A percentile compares a stretch with the other conserved stretches of the same genome.
These are phyloP conservation scores for Capsella bursapastoris DNA, from an alignment of 345 rosid genomes.

Conservation along the genomic window DNA sequence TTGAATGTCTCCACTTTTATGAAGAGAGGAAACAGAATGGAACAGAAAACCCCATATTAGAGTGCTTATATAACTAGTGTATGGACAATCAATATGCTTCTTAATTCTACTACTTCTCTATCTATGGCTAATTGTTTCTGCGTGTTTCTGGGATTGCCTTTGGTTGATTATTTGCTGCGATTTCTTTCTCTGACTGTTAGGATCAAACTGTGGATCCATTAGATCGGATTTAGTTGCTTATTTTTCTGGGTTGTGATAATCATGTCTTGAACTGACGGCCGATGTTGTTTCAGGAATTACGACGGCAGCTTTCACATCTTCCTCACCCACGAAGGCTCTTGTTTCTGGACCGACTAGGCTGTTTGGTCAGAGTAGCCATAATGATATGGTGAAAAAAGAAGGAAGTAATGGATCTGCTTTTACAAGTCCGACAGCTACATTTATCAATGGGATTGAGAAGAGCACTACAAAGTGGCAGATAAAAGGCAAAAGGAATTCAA, in stretches of 20 bases:
- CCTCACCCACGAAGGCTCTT: constrained; percentile 44
- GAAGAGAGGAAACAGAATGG: constrained; percentile 3
- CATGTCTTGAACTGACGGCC: constrained; percentile 27
- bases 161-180: constrained; percentile 1
- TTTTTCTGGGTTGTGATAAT: constrained; percentile 24
- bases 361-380: constrained; percentile 53
- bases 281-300: constrained; percentile 54
- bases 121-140: constrained; percentile 19
- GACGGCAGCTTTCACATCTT: constrained; percentile 40
- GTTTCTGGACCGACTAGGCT: constrained; percentile 53
- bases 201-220: constrained; percentile 6
- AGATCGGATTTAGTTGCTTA: constrained; percentile 13
- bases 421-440: constrained; percentile 32
- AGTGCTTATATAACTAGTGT: background rate
- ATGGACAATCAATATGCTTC: constrained; percentile 25
- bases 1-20: constrained; percentile 1
- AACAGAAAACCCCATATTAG: background rate
- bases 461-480: constrained; percentile 79
- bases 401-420: constrained; percentile 26
- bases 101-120: constrained; percentile 12
- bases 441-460: constrained; percentile 53
- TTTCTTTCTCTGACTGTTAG: background rate
- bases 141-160: background rate
- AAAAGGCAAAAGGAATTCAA: constrained; percentile 91
- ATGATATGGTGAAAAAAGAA: constrained; percentile 54